These are phyloP conservation scores for Candida glaebosa DNA, from an alignment of 805 yeast genomes.

Conservation along the genomic window DNA sequence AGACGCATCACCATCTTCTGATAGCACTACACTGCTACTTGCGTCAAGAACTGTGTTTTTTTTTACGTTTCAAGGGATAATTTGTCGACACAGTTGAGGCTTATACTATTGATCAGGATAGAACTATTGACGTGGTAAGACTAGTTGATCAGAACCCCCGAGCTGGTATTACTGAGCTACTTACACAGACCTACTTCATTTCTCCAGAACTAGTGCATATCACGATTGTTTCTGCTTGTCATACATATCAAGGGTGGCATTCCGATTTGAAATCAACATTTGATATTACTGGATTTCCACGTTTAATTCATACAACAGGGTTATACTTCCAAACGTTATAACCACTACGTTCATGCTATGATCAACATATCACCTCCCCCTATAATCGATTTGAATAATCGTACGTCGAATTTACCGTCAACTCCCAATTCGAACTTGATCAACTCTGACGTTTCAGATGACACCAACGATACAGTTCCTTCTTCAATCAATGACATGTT, in stretches of 20 bases:
- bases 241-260: background rate
- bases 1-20: background rate
- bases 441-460: conserved; percentile 3
- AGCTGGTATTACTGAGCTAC: too few relatives aligned
- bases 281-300: too few relatives aligned
- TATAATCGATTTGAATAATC: background rate
- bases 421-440: conserved; percentile 3
- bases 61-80: background rate
- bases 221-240: too few relatives aligned
- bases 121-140: background rate
- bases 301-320: too few relatives aligned
- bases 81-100: background rate
- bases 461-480: conserved; percentile 1
- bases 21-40: background rate
- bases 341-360: conserved; percentile 1
- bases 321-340: too few relatives aligned
- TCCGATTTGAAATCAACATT: background rate
- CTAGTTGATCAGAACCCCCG: background rate
- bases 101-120: background rate
- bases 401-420: background rate
- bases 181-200: too few relatives aligned
- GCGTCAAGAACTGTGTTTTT: background rate
- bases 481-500: conserved; percentile 2
- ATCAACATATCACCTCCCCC: background rate
- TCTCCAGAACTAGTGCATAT: too few relatives aligned